Evolutionary conservation across 2,329 filamentous ascomycete species (phyloP), one percentile per base, ranked within the genome.

Genomic region (Xylaria polymorpha): DNA sequence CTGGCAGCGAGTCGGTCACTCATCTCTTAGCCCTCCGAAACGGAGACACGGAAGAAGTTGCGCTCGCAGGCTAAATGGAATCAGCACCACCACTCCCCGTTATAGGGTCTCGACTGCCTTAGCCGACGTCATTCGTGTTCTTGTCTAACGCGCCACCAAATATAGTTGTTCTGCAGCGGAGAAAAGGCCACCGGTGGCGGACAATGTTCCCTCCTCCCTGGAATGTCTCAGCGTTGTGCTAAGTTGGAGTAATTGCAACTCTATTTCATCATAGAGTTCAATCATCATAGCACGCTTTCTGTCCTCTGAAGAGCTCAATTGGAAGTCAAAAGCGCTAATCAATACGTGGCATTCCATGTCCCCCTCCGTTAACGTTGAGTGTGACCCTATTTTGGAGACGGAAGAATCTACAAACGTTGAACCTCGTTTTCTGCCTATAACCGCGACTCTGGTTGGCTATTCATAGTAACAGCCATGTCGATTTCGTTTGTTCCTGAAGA

Each of bases 51-150:
- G 68, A 70, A 58, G 60, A 56, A 43, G 57, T 51, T 58, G 44
- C 22, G 43, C 41, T 68, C 66, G 53, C 66, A 71, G 69, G 69
- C 69, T 71, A 71, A 71, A 71, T 69, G 61, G 58, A 59, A 71
- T 8, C 18, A 61, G 39, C 32, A 39, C 51, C 46, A 64, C 46
- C 51, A 25, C 44, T 46, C 43, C 44, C 50, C 43, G 65, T 65
- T 51, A 22, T 35, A 37, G 44, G 50, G 41, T 22, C 37, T 56
- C 22, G 37, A 41, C 48, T 39, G 39, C 60, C 69, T 66, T 66
- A 64, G 59, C 66, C 48, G 35, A 64, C 61, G 55, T 60, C 66
- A 60, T 69, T 35, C 58, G 37, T 61, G 20, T 48, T 61, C 48
- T 4, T 55, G 53, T 53, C 50, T 25, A 32, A 35, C n/a, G 35